These are phyloP conservation scores for Ceratobasidium sp. DNA, from an alignment of 1,284 basidiomycete species.

Conservation along the genomic window DNA sequence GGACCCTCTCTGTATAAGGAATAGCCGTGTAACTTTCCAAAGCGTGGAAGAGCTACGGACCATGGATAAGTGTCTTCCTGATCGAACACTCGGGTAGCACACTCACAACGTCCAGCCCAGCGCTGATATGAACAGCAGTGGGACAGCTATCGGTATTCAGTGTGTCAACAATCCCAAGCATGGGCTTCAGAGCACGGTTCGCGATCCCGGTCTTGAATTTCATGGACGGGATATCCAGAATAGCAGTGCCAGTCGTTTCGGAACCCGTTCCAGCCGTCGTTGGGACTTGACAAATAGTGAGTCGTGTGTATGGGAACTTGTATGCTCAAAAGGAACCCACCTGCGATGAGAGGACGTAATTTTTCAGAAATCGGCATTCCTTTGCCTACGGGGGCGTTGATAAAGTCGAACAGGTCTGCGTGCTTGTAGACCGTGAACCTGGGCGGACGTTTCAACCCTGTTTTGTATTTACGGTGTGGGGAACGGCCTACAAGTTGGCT, in stretches of 20 bases:
- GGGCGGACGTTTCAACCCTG: slow-evolving; percentile 32
- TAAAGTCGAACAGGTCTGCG: slow-evolving; percentile 91
- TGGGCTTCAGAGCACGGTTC: slow-evolving; percentile 87
- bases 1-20: slow-evolving; percentile 86
- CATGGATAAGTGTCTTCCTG: background rate
- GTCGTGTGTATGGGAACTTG: background rate
- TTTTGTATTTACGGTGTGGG: slow-evolving; percentile 23
- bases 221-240: slow-evolving; percentile 77
- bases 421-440: slow-evolving; percentile 89
- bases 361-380: slow-evolving; percentile 81
- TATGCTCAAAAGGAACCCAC: slow-evolving; percentile 51
- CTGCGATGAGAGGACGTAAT: slow-evolving; percentile 85
- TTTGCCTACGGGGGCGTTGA: slow-evolving; percentile 95
- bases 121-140: slow-evolving; percentile 85
- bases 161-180: slow-evolving; percentile 86
- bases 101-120: slow-evolving; percentile 82
- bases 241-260: slow-evolving; percentile 97
- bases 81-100: background rate
- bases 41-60: slow-evolving; percentile 76
- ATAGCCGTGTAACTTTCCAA: slow-evolving; percentile 93
- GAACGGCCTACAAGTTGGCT: slow-evolving; percentile 76
- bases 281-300: slow-evolving; percentile 62
- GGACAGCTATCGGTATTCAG: slow-evolving; percentile 86
- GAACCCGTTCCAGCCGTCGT: slow-evolving; percentile 98
- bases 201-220: slow-evolving; percentile 97